A percentile compares a stretch with the other conserved stretches of the same genome.
phyloP scores from a whole-genome alignment of 2,329 filamentous ascomycete genomes.

The Zalaria sp. region DNA sequence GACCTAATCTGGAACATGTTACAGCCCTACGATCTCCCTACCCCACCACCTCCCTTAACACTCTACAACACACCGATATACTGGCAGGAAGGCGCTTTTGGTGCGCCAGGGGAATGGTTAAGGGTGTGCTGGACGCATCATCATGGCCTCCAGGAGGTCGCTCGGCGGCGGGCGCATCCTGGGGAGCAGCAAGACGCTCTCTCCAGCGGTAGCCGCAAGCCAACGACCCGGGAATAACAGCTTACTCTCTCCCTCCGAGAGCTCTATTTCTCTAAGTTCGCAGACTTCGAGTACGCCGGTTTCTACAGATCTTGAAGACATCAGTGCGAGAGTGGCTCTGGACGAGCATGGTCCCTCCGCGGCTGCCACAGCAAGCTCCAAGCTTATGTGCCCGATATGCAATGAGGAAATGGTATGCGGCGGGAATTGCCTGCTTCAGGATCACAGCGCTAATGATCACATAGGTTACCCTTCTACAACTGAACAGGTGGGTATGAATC shows the following conservation, averaged over 20 bases:
- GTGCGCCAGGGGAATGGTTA: too few relatives aligned
- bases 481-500: conserved; percentile 52
- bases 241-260: conserved; percentile 49
- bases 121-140: background rate
- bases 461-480: conserved; percentile 77
- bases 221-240: conserved; percentile 27
- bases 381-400: conserved; percentile 91
- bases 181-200: conserved; percentile 72
- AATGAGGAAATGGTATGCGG: conserved; percentile 79
- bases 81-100: too few relatives aligned
- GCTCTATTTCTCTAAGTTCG: conserved; percentile 65
- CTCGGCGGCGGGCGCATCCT: conserved; percentile 86
- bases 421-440: background rate
- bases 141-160: conserved; percentile 66
- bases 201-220: conserved; percentile 39
- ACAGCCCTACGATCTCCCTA: too few relatives aligned
- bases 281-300: conserved; percentile 58
- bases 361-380: conserved; percentile 44
- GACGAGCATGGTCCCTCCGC: conserved; percentile 42
- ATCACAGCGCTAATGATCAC: background rate
- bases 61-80: too few relatives aligned
- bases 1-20: too few relatives aligned
- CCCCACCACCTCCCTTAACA: too few relatives aligned
- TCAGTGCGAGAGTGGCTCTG: conserved; percentile 67
- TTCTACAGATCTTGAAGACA: conserved; percentile 60